Evolutionary conservation across 2,329 filamentous ascomycete species (phyloP).

Genomic region (Clarireedia paspali): DNA sequence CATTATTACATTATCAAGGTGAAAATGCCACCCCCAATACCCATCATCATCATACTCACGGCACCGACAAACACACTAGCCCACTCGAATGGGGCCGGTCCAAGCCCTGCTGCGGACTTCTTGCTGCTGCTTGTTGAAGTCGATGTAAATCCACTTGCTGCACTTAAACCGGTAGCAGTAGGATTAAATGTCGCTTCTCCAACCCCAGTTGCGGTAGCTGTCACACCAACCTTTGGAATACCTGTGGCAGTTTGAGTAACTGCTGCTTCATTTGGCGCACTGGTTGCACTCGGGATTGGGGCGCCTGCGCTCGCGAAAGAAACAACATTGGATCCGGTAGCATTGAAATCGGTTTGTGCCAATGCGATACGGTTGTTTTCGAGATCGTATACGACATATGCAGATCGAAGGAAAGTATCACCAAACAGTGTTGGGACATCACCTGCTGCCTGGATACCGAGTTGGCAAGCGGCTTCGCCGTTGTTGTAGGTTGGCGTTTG

Average conservation of each 20-base stretch:
- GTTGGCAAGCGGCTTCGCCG: conserved; percentile 39
- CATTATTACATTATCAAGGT: conserved; percentile 3
- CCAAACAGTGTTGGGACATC: conserved; percentile 34
- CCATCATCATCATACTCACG: conserved; percentile 16
- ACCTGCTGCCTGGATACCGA: conserved; percentile 41
- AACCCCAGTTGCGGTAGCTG: conserved; percentile 12
- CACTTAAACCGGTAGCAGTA: conserved; percentile 21
- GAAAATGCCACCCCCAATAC: conserved; percentile 24
- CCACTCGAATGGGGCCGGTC: conserved; percentile 24
- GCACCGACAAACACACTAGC: conserved; percentile 17
- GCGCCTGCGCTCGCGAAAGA: conserved; percentile 24
- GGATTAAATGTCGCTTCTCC: conserved; percentile 22
- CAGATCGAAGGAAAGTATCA: conserved; percentile 46
- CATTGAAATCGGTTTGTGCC: conserved; percentile 40
- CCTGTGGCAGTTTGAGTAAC: conserved; percentile 26
- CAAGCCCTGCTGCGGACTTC: conserved; percentile 20
- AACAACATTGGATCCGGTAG: conserved; percentile 28
- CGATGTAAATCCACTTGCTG: conserved; percentile 23
- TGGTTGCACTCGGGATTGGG: conserved; percentile 22
- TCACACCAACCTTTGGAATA: conserved; percentile 16
- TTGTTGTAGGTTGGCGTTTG: conserved; percentile 23
- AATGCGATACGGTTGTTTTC: conserved; percentile 43
- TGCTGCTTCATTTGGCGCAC: conserved; percentile 17
- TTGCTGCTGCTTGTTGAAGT: conserved; percentile 9
- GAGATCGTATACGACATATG: conserved; percentile 48